A percentile compares a stretch with the other conserved stretches of the same genome.
Evolutionary conservation across 352 stramenopile genomes (phyloP).

Genomic region (Pythium sukuiense): DNA sequence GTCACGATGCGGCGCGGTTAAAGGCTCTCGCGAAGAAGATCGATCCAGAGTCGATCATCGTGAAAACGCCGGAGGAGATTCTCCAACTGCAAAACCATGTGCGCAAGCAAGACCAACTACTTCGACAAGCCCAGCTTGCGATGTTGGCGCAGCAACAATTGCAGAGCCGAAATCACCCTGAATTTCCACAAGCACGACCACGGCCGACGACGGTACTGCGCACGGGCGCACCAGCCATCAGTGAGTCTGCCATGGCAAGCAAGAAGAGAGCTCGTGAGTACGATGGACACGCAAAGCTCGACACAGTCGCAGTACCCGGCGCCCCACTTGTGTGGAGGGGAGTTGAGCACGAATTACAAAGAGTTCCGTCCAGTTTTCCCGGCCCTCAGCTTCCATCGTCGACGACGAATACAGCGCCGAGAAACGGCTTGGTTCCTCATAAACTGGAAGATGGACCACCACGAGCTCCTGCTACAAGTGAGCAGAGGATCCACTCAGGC

Average conservation of each 20-base stretch:
- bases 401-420: background rate
- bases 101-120: background rate
- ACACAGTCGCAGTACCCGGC: background rate
- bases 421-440: background rate
- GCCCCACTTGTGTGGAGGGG: background rate
- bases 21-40: background rate
- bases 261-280: constrained; percentile 1
- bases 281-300: background rate
- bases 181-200: background rate
- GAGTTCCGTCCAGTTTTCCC: background rate
- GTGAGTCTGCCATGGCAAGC: background rate
- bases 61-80: background rate
- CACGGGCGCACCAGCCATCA: background rate
- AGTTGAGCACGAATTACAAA: background rate
- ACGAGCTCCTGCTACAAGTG: background rate
- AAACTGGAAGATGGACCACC: background rate
- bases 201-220: background rate
- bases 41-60: background rate
- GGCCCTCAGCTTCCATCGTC: background rate
- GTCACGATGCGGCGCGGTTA: background rate
- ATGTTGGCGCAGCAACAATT: background rate
- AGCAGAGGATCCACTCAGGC: background rate
- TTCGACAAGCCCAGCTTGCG: background rate
- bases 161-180: background rate
- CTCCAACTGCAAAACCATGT: background rate